Evolutionary conservation across 352 stramenopile genomes (phyloP).

Genomic region (Globisporangium nodosum): DNA sequence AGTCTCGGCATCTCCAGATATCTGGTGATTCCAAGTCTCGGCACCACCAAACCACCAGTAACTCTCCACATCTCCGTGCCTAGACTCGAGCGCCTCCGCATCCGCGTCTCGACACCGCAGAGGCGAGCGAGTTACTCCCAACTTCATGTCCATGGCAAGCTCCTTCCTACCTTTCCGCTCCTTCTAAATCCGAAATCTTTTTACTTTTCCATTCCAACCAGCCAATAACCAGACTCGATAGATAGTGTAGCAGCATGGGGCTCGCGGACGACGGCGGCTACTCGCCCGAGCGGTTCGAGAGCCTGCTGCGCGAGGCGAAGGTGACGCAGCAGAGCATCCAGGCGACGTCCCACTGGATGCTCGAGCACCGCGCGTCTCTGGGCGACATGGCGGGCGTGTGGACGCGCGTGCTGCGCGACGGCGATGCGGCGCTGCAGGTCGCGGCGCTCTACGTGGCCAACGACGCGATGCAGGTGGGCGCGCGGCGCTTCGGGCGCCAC

Average conservation of each 20-base stretch:
- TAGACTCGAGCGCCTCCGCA: no score
- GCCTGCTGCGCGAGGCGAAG: slow-evolving; percentile 60
- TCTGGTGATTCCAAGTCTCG: no score
- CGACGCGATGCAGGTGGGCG: slow-evolving; percentile 80
- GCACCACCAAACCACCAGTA: no score
- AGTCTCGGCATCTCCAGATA: no score
- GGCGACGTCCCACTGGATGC: slow-evolving; percentile 70
- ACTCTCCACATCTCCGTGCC: no score
- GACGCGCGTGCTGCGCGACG: slow-evolving; percentile 38
- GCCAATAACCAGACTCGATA: background rate
- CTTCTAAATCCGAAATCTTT: background rate
- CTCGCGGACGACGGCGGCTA: slow-evolving; percentile 18
- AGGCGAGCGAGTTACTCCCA: no score
- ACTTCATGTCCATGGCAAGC: no score
- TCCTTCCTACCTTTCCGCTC: no score
- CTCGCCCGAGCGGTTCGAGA: slow-evolving; percentile 56
- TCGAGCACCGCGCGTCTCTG: slow-evolving; percentile 51
- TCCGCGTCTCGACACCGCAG: no score
- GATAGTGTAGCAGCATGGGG: slow-evolving; percentile 4
- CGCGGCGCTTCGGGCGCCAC: slow-evolving; percentile 72
- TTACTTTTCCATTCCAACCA: background rate
- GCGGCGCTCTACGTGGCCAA: slow-evolving; percentile 83
- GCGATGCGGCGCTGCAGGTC: slow-evolving; percentile 66
- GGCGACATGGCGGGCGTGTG: slow-evolving; percentile 60
- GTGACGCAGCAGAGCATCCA: slow-evolving; percentile 84